Conservation (phyloP, 257 asterid genomes). For the Vinca minor region DNA sequence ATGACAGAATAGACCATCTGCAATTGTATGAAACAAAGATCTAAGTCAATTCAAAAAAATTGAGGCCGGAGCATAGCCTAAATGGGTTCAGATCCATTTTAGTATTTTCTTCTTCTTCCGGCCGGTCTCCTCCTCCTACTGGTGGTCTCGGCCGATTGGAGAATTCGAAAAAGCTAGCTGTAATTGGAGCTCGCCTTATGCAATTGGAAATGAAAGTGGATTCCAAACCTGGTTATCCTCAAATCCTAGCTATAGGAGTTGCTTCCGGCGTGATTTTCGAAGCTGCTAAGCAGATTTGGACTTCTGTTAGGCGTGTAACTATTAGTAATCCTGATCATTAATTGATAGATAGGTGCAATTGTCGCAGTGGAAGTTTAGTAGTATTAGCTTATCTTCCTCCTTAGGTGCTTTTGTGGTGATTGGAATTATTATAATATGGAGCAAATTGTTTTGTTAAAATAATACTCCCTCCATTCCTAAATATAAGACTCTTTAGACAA, state of each 20-base stretch:
- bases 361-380: neutral
- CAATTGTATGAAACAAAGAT: no score
- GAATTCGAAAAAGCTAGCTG: conserved; percentile 55
- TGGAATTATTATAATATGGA: no score
- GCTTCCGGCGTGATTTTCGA: conserved; percentile 45
- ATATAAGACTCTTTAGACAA: no score
- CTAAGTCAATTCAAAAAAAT: no score
- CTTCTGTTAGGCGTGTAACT: conserved; percentile 41
- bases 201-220: conserved; percentile 66
- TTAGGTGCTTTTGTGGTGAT: neutral
- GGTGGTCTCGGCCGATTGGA: conserved; percentile 16
- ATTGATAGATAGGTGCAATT: neutral
- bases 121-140: conserved; percentile 7
- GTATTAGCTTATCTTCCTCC: neutral
- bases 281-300: conserved; percentile 52
- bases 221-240: conserved; percentile 71
- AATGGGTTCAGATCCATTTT: no score
- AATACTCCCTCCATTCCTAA: no score
- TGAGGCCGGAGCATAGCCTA: no score
- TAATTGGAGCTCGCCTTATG: conserved; percentile 52
- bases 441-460: no score
- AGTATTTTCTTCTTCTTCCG: no score
- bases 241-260: conserved; percentile 57
- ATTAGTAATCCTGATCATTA: conserved; percentile 1
- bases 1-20: no score